Evolutionary conservation across 2,329 filamentous ascomycete species (phyloP).

Genomic region (Penicillium verrucosum): DNA sequence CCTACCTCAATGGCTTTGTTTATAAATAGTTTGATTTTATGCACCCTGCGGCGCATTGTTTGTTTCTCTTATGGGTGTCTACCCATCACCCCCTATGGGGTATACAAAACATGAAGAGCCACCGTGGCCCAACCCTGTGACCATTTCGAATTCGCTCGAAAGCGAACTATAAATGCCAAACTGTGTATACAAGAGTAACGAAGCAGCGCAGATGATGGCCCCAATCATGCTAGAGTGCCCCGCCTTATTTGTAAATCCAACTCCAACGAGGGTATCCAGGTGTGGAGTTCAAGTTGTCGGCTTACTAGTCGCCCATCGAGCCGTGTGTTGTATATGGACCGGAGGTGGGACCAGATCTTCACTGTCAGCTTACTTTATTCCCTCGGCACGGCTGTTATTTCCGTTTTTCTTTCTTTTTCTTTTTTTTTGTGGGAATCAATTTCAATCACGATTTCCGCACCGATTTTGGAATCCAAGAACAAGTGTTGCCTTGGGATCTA

Average conservation of each 20-base stretch:
- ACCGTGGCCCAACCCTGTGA: neutral
- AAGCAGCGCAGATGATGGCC: neutral
- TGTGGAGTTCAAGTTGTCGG: neutral
- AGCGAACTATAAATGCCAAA: neutral
- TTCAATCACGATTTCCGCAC: neutral
- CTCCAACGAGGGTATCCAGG: no score
- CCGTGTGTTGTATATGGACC: neutral
- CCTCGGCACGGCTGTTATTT: neutral
- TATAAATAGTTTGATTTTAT: conserved; percentile 5
- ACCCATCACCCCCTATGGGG: neutral
- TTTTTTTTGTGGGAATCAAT: neutral
- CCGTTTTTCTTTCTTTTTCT: neutral
- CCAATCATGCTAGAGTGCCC: neutral
- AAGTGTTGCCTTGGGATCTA: neutral
- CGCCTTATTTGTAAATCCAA: neutral
- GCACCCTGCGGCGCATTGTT: neutral
- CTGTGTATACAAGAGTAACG: neutral
- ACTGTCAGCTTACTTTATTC: neutral
- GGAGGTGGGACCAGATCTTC: neutral
- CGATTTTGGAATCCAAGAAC: neutral
- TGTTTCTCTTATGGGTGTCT: neutral
- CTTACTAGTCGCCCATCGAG: neutral
- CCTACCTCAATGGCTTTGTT: neutral
- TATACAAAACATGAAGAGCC: neutral
- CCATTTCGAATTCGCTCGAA: neutral